Base-by-base conservation (phyloP, 208 protist species). In the Balamuthia mandrillaris region DNA sequence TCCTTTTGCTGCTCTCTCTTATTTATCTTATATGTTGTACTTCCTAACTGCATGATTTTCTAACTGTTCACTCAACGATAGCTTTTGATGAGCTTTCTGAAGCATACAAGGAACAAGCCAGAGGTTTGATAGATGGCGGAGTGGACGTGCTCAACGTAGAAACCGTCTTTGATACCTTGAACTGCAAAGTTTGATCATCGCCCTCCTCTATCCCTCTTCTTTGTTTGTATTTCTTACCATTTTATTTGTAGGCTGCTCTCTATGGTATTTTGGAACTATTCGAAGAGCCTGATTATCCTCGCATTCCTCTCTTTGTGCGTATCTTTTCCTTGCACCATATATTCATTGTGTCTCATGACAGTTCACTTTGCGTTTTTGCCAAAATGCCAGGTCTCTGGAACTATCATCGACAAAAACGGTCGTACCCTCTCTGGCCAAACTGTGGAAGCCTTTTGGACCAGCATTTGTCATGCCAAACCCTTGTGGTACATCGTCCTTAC, bases 391-490 rank as follows among this genome's bases (percentile, higher is more conserved):
- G 95, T 98, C 42, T 97, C 94, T 44, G 96, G 95, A 84, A 98
- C 96, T 35, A 97, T 98, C 84, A 94, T 95, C 21, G 95, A 98
- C 88, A 90, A 92, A 39, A 94, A 90, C 51, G 96, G 96, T n/a
- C 93, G 97, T 77, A 98, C 96, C 27, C 91, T 98, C 44, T 97
- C 95, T n/a, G 97, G 97, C 24, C 97, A 99, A 91, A 98, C 96
- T 14, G 90, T 93, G 51, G 97, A 98, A 75, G 97, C 96, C 39
- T 98, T 98, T 88, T 95, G 95, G 78, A 92, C 91, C 47, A 95
- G 90, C 33, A 91, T 98, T 65, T 68, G 86, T 21, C 96, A 96
- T 82, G 91, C 92, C 3, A 91, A 96, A 44, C 91, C 96, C 68
- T 90, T 97, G 61, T 85, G 70, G 29, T 37, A 65, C 70, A 18